Conservation (phyloP, 768 basidiomycete species). For the Psilocybe sp. region DNA sequence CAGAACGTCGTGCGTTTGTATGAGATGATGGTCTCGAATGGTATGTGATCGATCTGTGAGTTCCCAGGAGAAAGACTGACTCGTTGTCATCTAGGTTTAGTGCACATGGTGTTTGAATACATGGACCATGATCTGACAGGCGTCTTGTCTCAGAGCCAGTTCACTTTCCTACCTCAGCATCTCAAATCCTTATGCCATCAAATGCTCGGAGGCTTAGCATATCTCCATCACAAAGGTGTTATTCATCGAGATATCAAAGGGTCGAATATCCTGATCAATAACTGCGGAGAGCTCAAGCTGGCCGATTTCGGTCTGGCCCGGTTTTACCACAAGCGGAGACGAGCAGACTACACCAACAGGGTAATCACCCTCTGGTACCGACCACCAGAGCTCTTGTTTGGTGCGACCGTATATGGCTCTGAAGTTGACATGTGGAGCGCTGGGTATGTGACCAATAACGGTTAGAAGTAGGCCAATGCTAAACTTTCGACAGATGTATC, state of each 20-base stretch:
- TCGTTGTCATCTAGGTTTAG: slow-evolving; percentile 58
- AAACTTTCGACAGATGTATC: slow-evolving; percentile 70
- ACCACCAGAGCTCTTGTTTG: slow-evolving; percentile 91
- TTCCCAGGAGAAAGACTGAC: not conserved
- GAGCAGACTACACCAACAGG: slow-evolving; percentile 96
- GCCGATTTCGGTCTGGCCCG: slow-evolving; percentile 97
- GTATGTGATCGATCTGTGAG: slow-evolving; percentile 38
- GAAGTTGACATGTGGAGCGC: slow-evolving; percentile 99
- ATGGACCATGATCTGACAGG: slow-evolving; percentile 99
- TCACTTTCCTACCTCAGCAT: slow-evolving; percentile 81
- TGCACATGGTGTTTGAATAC: slow-evolving; percentile 99
- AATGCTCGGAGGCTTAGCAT: slow-evolving; percentile 92
- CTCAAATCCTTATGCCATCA: slow-evolving; percentile 94
- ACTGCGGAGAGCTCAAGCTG: slow-evolving; percentile 89
- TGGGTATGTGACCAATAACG: slow-evolving; percentile 53
- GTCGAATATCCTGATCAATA: slow-evolving; percentile 94
- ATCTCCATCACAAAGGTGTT: slow-evolving; percentile 93
- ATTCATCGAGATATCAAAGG: slow-evolving; percentile 99
- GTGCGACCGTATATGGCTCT: slow-evolving; percentile 93
- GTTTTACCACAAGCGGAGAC: slow-evolving; percentile 89
- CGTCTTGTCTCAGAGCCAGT: slow-evolving; percentile 86
- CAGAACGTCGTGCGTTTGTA: slow-evolving; percentile 84
- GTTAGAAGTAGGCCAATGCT: not conserved
- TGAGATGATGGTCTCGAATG: slow-evolving; percentile 99
- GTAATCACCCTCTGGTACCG: slow-evolving; percentile 99